These are phyloP conservation scores for Lichtheimia hyalospora DNA, from an alignment of 371 early-diverging fungal species.

Conservation along the genomic window DNA sequence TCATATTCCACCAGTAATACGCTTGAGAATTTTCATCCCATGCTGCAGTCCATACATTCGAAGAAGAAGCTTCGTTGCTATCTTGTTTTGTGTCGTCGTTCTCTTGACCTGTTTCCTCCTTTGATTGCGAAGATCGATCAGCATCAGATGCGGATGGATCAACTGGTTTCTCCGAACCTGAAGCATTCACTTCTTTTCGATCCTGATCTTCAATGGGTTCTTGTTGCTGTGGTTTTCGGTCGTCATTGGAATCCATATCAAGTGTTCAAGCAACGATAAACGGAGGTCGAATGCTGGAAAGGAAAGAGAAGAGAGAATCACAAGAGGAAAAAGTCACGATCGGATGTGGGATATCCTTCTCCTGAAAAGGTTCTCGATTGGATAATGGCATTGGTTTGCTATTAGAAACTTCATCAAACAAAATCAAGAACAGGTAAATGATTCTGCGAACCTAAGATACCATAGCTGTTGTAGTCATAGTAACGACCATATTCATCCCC, in stretches of 20 bases:
- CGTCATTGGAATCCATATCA: neutral
- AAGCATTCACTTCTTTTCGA: neutral
- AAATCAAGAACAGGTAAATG: no score
- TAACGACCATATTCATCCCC: no score
- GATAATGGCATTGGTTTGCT: no score
- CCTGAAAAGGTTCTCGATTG: no score
- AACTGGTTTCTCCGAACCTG: conserved; percentile 12
- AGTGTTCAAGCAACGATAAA: no score
- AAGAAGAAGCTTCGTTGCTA: conserved; percentile 8
- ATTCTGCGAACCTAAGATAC: no score
- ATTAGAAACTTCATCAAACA: no score
- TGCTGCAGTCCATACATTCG: conserved; percentile 46
- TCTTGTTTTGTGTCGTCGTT: neutral
- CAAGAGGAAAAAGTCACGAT: no score
- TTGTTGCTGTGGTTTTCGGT: neutral
- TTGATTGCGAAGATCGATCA: conserved; percentile 14
- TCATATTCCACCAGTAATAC: conserved; percentile 66
- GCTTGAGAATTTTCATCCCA: conserved; percentile 53
- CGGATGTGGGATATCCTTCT: no score
- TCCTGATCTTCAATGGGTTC: neutral
- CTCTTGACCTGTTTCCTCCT: neutral
- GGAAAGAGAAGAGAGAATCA: no score
- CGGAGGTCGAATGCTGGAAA: no score
- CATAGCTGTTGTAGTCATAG: no score
- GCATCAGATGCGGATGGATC: conserved; percentile 12